A percentile compares a stretch with the other conserved stretches of the same genome.
These are phyloP conservation scores for Dothideomycetidae sp. DNA, from an alignment of 2,329 filamentous ascomycete species.

Conservation along the genomic window DNA sequence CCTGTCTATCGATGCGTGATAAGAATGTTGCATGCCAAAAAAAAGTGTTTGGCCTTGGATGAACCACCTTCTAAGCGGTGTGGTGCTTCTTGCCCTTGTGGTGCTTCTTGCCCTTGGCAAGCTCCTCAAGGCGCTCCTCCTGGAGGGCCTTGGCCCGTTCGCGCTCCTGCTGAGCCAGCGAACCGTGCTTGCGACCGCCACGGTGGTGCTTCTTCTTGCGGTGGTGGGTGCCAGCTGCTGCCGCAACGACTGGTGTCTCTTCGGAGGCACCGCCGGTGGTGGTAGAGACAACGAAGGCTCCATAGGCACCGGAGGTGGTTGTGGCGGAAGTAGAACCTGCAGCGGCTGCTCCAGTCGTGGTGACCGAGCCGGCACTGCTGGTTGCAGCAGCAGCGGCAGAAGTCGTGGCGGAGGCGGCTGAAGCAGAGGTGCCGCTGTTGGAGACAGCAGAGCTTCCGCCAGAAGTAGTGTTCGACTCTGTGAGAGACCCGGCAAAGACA, in stretches of 20 bases:
- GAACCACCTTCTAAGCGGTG: no score
- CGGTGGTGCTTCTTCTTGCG: no score
- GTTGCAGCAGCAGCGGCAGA: background rate
- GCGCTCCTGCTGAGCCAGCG: background rate
- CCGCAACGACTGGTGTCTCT: no score
- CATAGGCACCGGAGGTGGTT: background rate
- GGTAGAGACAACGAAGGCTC: background rate
- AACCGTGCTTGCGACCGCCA: background rate
- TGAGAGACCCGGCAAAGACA: constrained; percentile 1
- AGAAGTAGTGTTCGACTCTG: background rate
- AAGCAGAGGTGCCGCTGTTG: background rate
- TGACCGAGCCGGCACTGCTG: background rate
- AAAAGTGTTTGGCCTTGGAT: background rate
- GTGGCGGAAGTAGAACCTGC: background rate
- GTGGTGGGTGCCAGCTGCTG: no score
- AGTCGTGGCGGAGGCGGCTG: background rate
- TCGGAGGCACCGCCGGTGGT: no score
- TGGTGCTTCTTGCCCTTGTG: background rate
- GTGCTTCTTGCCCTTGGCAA: background rate
- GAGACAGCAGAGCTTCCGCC: background rate
- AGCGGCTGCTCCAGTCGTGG: background rate
- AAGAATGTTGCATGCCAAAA: background rate
- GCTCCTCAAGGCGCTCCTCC: background rate
- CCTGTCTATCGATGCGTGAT: background rate
- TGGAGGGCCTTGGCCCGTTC: background rate